Base-by-base conservation (phyloP, 2,329 filamentous ascomycete genomes). In the Gaeumannomyces tritici region DNA sequence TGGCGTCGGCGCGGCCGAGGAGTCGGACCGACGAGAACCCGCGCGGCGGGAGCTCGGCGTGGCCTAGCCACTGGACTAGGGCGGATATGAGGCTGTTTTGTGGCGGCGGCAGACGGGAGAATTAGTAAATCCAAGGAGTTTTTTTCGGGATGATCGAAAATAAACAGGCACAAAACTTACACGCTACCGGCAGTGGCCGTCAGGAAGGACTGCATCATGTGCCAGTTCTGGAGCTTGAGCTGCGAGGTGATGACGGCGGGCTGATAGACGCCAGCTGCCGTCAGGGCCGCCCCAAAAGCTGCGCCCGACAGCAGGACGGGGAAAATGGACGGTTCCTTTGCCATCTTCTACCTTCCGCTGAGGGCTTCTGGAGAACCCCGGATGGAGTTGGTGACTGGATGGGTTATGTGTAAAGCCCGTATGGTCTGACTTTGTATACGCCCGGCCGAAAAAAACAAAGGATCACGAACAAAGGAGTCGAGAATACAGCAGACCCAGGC, bases 151-250 rank as follows among this genome's bases (percentile, higher is more conserved):
- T n/a, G n/a, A n/a, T n/a, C n/a, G n/a, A n/a, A n/a, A n/a, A n/a
- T n/a, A n/a, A 59, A 63, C 42, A n/a, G 4, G 4, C 57, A 63
- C 42, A n/a, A 47, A 56, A 75, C 84, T 71, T 77, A 87, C 83
- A 82, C 81, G 73, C 83, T 88, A 66, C 77, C 79, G 29, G 83
- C 85, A 12, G 83, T 83, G 4, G 86, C 87, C 1, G 82, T 79
- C 4, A 89, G 72, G 67, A 89, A 89, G 12, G 80, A 79, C 71
- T 88, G 81, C 33, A 87, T 70, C 86, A 89, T 89, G 70, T 86
- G 84, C 72, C 82, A 88, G 69, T 87, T 80, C 59, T 79, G 73
- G 57, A 88, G 75, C 28, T 76, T 78, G 74, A 89, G 80, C 74
- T 89, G 87, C 11, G 77, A 74, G 63, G 84, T 72, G 66, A 90